A percentile compares a stretch with the other conserved stretches of the same genome.
Conservation (phyloP, 202 grass and related monocot species). For the Setaria viridis region DNA sequence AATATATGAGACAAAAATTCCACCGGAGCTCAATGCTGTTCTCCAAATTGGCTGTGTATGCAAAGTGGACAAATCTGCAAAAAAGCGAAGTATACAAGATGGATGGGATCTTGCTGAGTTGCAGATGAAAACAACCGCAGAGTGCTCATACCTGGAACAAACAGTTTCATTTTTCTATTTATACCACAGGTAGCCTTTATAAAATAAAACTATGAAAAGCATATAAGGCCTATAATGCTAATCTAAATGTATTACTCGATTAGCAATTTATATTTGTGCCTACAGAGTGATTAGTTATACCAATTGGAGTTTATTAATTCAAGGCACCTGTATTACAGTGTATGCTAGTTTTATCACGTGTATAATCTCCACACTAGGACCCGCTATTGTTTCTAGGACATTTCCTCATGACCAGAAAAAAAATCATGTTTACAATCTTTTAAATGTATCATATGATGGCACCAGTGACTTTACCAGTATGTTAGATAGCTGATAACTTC, state of each 20-base stretch:
- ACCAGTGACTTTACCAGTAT: background rate
- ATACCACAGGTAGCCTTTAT: constrained; percentile 80
- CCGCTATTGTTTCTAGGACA: constrained; percentile 25
- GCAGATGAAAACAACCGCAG: constrained; percentile 95
- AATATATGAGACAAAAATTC: constrained; percentile 95
- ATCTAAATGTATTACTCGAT: background rate
- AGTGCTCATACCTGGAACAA: constrained; percentile 95
- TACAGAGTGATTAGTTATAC: background rate
- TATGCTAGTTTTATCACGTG: constrained; percentile 34
- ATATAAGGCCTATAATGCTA: constrained; percentile 12
- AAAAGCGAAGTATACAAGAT: constrained; percentile 69
- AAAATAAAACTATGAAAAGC: constrained; percentile 34
- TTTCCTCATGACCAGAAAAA: constrained; percentile 18
- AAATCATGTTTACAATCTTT: constrained; percentile 37
- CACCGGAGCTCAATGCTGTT: constrained; percentile 70
- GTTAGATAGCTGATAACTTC: background rate
- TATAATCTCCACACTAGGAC: constrained; percentile 12
- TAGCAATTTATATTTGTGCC: background rate
- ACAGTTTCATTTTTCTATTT: constrained; percentile 90
- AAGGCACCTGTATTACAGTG: constrained; percentile 24
- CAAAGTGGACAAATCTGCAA: constrained; percentile 85
- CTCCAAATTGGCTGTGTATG: constrained; percentile 98
- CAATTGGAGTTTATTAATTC: constrained; percentile 29
- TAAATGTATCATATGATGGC: constrained; percentile 1
- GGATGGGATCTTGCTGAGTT: constrained; percentile 90